A percentile compares a stretch with the other conserved stretches of the same genome.
phyloP scores from a whole-genome alignment of 129 eudicot species.

The Saussurea involucrata region DNA sequence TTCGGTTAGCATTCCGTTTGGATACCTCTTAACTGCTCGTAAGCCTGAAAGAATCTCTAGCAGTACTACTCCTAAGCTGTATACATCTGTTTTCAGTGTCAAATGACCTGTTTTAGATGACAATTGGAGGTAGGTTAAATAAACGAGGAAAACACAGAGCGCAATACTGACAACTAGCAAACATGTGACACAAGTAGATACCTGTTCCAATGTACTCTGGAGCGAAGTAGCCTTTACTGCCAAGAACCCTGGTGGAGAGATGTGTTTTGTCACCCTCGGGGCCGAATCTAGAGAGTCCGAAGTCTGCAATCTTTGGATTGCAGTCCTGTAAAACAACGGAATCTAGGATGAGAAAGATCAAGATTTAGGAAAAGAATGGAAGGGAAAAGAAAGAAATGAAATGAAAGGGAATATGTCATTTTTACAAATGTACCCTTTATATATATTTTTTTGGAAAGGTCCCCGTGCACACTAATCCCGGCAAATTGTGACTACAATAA shows the following conservation, averaged over 20 bases:
- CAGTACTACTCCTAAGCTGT: conserved; percentile 49
- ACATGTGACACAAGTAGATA: not conserved
- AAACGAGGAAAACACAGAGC: not conserved
- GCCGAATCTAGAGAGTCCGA: conserved; percentile 46
- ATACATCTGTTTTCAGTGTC: conserved; percentile 45
- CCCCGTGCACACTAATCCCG: too few species aligned
- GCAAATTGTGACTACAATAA: too few species aligned
- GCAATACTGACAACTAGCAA: not conserved
- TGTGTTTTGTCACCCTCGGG: conserved; percentile 45
- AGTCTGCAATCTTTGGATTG: conserved; percentile 46
- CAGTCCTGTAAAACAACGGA: conserved; percentile 27
- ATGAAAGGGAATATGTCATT: not conserved
- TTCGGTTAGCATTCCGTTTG: conserved; percentile 31
- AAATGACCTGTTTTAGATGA: conserved; percentile 35
- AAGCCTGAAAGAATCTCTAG: conserved; percentile 47
- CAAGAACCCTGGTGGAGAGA: conserved; percentile 37
- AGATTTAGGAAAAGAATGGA: not conserved
- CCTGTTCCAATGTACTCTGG: conserved; percentile 52
- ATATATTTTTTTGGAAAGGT: too few species aligned
- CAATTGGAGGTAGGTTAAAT: not conserved
- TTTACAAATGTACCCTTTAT: not conserved
- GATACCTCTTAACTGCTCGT: conserved; percentile 29
- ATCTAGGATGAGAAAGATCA: not conserved
- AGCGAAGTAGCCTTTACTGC: conserved; percentile 48
- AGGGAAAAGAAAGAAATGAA: not conserved